Evolutionary conservation across 306 rosid genomes (phyloP).

Genomic region (Medicago arabica): DNA sequence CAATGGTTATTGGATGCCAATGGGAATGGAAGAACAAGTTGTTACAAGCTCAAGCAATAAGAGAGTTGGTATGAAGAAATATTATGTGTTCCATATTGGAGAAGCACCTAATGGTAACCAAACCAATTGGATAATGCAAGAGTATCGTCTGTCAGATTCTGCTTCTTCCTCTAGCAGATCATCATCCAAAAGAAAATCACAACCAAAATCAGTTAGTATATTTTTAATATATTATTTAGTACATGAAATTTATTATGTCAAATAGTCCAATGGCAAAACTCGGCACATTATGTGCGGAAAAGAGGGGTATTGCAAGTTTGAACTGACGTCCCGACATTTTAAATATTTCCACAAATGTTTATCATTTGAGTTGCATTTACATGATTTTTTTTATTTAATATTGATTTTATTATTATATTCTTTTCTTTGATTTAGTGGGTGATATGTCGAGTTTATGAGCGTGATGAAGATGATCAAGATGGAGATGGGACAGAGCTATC

Average conservation of each 20-base stretch:
- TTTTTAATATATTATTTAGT: not conserved
- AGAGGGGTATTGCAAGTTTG: too few species aligned
- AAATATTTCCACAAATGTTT: too few species aligned
- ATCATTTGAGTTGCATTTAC: too few species aligned
- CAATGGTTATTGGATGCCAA: constrained; percentile 79
- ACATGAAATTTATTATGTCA: too few species aligned
- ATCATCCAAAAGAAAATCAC: constrained; percentile 67
- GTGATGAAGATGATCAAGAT: constrained; percentile 45
- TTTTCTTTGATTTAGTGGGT: constrained; percentile 58
- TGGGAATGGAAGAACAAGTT: constrained; percentile 78
- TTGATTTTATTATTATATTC: not conserved
- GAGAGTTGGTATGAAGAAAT: constrained; percentile 79
- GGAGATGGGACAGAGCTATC: constrained; percentile 82
- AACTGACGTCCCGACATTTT: too few species aligned
- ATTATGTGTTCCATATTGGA: constrained; percentile 64
- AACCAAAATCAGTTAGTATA: constrained; percentile 64
- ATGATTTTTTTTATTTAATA: not conserved
- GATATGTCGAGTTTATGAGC: constrained; percentile 78
- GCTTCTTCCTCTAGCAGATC: constrained; percentile 53
- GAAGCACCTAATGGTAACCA: constrained; percentile 59
- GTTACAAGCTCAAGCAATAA: constrained; percentile 46
- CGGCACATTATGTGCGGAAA: too few species aligned
- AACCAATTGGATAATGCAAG: constrained; percentile 95
- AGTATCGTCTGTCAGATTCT: constrained; percentile 67
- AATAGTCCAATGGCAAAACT: too few species aligned